phyloP scores from a whole-genome alignment of 2,329 filamentous ascomycete species.

The Arthrobotrys conoides region DNA sequence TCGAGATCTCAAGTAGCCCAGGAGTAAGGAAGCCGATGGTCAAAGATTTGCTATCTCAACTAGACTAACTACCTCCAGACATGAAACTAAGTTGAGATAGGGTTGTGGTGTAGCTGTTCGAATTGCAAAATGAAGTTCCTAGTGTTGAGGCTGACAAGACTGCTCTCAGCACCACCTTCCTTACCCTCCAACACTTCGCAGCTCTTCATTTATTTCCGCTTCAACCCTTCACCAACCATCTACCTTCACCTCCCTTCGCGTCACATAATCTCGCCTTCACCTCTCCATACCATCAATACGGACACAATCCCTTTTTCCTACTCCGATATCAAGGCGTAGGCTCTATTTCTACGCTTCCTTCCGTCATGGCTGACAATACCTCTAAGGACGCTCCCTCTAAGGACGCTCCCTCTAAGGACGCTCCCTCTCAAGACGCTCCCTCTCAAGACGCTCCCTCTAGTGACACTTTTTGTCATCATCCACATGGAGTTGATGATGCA shows the following conservation, averaged over 20 bases:
- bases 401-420: conserved; percentile 10
- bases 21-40: background rate
- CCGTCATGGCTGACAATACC: conserved; percentile 17
- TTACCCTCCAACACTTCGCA: background rate
- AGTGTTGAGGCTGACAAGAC: too few species aligned
- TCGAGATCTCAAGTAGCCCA: too few species aligned
- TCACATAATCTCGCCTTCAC: background rate
- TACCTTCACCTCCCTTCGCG: background rate
- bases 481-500: conserved; percentile 22
- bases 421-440: conserved; percentile 19
- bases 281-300: background rate
- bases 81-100: too few species aligned
- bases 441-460: conserved; percentile 21
- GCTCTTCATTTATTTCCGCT: background rate
- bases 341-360: background rate
- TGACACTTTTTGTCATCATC: conserved; percentile 18
- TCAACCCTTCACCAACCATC: background rate
- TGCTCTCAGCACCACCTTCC: too few species aligned
- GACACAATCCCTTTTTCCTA: background rate
- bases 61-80: too few species aligned
- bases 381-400: conserved; percentile 21
- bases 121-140: background rate
- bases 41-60: too few species aligned
- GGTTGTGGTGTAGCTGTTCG: background rate
- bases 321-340: background rate